Evolutionary conservation across 2,329 filamentous ascomycete species (phyloP).

Genomic region (Alternaria panax): DNA sequence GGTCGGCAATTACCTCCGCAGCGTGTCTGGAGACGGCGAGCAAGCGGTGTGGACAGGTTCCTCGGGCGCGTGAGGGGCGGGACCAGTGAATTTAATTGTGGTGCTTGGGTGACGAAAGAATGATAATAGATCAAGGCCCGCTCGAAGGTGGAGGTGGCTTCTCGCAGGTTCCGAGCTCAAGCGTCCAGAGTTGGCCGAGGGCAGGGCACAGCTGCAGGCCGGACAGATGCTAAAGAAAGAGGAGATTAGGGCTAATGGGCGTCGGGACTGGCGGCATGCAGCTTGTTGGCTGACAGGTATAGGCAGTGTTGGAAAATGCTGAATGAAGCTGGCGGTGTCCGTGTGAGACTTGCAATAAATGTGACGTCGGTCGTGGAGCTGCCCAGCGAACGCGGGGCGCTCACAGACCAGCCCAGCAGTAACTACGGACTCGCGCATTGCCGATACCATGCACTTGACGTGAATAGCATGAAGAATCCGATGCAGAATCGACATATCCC

Average conservation of each 20-base stretch:
- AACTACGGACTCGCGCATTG: background rate
- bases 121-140: conserved; percentile 38
- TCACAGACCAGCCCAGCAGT: conserved; percentile 10
- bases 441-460: background rate
- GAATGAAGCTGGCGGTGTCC: conserved; percentile 11
- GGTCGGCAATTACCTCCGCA: conserved; percentile 2
- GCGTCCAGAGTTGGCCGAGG: conserved; percentile 17
- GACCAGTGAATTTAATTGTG: conserved; percentile 11
- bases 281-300: conserved; percentile 10
- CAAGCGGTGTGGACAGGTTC: background rate
- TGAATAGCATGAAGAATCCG: background rate
- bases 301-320: conserved; percentile 7
- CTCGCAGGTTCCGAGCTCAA: conserved; percentile 37
- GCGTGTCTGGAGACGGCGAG: background rate
- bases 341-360: conserved; percentile 20
- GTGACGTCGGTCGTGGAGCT: conserved; percentile 35
- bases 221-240: conserved; percentile 19
- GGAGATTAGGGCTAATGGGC: conserved; percentile 12
- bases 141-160: conserved; percentile 34
- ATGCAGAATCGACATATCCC: background rate
- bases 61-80: conserved; percentile 4
- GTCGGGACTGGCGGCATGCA: conserved; percentile 26
- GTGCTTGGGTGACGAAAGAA: conserved; percentile 41
- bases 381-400: conserved; percentile 10
- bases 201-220: conserved; percentile 21